Evolutionary conservation across 2,329 filamentous ascomycete species (phyloP).

Genomic region (Raffaelea arxii): DNA sequence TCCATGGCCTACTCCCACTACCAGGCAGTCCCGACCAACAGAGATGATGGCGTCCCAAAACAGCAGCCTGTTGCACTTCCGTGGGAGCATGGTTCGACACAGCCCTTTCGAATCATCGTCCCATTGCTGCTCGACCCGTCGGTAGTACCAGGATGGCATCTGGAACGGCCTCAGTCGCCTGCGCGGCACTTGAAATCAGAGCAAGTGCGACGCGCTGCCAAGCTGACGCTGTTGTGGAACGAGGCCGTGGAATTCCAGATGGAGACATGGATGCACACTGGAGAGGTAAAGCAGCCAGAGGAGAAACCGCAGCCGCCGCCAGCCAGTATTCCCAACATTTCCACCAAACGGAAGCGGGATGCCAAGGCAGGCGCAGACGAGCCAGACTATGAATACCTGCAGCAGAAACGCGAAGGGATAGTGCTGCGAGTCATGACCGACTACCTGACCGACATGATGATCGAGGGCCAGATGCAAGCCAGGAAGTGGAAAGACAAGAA

Average conservation of each 20-base stretch:
- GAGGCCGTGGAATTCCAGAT: conserved; percentile 27
- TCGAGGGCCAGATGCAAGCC: conserved; percentile 15
- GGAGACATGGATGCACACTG: conserved; percentile 30
- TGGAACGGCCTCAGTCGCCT: conserved; percentile 30
- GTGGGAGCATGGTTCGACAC: conserved; percentile 14
- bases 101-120: conserved; percentile 39
- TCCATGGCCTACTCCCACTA: conserved; percentile 37
- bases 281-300: neutral
- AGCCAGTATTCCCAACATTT: conserved; percentile 9
- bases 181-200: conserved; percentile 37
- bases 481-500: conserved; percentile 29
- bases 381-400: neutral
- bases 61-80: conserved; percentile 11
- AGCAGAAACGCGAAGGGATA: conserved; percentile 6
- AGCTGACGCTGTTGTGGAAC: conserved; percentile 43
- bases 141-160: conserved; percentile 42
- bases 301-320: neutral
- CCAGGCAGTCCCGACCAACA: conserved; percentile 13
- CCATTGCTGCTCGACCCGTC: conserved; percentile 44
- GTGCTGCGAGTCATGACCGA: conserved; percentile 25
- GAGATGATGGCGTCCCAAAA: neutral
- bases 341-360: conserved; percentile 4
- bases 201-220: conserved; percentile 43
- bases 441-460: conserved; percentile 31
- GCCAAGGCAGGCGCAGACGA: neutral